Percentiles rank a stretch among this genome's conserved stretches.
Evolutionary conservation across 2,329 filamentous ascomycete species (phyloP).

Genomic region (Alternaria postmessia): DNA sequence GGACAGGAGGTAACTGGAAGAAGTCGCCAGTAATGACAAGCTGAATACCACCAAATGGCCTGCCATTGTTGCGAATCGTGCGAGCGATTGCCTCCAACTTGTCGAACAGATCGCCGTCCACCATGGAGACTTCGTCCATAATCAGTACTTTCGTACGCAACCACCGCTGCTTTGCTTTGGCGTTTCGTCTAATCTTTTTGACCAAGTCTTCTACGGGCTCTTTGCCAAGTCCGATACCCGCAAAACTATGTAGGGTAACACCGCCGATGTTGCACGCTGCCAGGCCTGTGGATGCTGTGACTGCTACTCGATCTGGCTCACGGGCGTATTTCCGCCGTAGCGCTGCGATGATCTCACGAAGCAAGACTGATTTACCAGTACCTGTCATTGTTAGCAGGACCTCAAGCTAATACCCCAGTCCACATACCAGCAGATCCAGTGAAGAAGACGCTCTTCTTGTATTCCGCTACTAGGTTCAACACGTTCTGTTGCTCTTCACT

Average conservation of each 20-base stretch:
- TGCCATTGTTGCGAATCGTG: constrained; percentile 84
- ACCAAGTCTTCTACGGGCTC: constrained; percentile 81
- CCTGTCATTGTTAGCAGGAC: constrained; percentile 46
- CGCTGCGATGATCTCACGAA: constrained; percentile 87
- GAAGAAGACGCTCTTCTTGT: constrained; percentile 92
- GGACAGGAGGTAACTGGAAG: constrained; percentile 94
- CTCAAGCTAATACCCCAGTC: neutral
- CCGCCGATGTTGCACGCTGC: constrained; percentile 97
- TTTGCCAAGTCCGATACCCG: constrained; percentile 94
- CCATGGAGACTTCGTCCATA: constrained; percentile 98
- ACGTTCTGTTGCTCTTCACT: constrained; percentile 89
- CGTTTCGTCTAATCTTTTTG: constrained; percentile 88
- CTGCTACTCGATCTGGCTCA: constrained; percentile 85
- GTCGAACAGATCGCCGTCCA: constrained; percentile 95
- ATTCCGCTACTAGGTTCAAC: constrained; percentile 79
- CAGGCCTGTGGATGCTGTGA: constrained; percentile 94
- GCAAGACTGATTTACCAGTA: constrained; percentile 95
- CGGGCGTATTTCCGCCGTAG: constrained; percentile 77
- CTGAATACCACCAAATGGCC: constrained; percentile 95
- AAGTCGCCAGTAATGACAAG: constrained; percentile 96
- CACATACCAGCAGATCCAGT: constrained; percentile 83
- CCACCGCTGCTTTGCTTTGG: constrained; percentile 90
- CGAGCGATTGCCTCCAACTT: constrained; percentile 91
- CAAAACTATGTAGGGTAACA: constrained; percentile 93
- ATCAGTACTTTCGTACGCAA: constrained; percentile 85